Base-by-base conservation (phyloP, 1,139 yeast species). In the Kluyveromyces marxianus region DNA sequence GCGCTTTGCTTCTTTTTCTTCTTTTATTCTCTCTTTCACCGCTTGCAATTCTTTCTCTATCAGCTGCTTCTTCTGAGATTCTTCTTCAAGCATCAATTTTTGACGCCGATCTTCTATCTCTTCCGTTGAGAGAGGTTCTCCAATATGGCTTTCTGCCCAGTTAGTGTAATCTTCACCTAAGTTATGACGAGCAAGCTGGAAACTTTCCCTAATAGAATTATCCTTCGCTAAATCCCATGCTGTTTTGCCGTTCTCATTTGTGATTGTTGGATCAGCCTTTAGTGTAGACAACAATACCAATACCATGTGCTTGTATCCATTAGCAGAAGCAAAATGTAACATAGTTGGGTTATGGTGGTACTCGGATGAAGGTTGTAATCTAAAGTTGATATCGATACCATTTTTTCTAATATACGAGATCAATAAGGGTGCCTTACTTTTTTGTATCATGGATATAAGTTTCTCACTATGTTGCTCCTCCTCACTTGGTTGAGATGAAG, bases 371-470 rank as follows among this genome's bases (percentile, higher is more conserved):
- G 97, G 96, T 26, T 71, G 61, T 5, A 92, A 65, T 27, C 39
- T 49, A 52, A 81, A 78, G 42, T 80, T 72, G 2, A 74, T 69
- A 40, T 69, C 67, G 1, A 88, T 59, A 3, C 73, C 70, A 56
- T 87, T 72, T 52, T 80, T 78, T 52, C 74, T 75, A 46, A 90
- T 52, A 55, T 79, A 86, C 3, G 79, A 69, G 0, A 83, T 66
- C 41, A 92, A 61, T 42, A 83, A 75, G 0, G 97, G 96, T 0
- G 90, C 88, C 57, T 83, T 83, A 8, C 90, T 84, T 54, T 81
- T 83, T 56, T 81, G 85, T 49, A 90, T 62, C 29, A 83, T 67
- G 1, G 69, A 67, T 0, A 80, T 61, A 4, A 89, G 58, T 52
- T 87, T 92, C 27, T 58, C 61, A 0, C 94, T 72, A 45, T 77